Conservation (phyloP, 345 rosid species). For the Hypericum androsaemum region DNA sequence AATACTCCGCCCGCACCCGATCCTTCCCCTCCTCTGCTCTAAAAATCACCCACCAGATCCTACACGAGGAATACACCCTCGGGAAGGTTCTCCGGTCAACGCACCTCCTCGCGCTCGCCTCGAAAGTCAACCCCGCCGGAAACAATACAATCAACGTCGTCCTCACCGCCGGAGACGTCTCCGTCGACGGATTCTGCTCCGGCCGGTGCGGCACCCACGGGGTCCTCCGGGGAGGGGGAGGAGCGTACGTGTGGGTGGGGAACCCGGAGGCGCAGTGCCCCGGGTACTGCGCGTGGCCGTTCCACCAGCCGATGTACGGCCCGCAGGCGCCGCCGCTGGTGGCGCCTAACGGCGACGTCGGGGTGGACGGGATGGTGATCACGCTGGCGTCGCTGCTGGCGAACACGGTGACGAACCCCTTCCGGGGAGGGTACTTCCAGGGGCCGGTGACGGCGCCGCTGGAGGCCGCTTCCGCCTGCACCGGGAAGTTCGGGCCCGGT, state of each 20-base stretch:
- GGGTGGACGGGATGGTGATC: slow-evolving; percentile 86
- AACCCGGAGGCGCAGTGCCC: slow-evolving; percentile 81
- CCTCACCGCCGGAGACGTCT: slow-evolving; percentile 65
- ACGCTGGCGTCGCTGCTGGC: slow-evolving; percentile 71
- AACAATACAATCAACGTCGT: slow-evolving; percentile 45
- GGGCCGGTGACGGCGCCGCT: slow-evolving; percentile 63
- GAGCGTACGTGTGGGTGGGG: slow-evolving; percentile 76
- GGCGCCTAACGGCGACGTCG: slow-evolving; percentile 87
- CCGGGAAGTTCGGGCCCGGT: slow-evolving; percentile 72
- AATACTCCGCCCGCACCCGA: slow-evolving; percentile 38
- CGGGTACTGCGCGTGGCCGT: slow-evolving; percentile 97
- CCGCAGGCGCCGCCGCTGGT: slow-evolving; percentile 75
- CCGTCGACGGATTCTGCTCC: slow-evolving; percentile 73
- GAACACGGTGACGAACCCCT: slow-evolving; percentile 73
- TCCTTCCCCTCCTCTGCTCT: slow-evolving; percentile 19
- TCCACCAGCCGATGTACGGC: slow-evolving; percentile 86
- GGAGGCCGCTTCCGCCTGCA: slow-evolving; percentile 70
- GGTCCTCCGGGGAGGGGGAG: slow-evolving; percentile 24
- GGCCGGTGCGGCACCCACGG: slow-evolving; percentile 76
- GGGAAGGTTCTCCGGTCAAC: slow-evolving; percentile 43
- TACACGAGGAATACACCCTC: slow-evolving; percentile 45
- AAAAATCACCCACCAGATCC: slow-evolving; percentile 46
- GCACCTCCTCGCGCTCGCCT: slow-evolving; percentile 50
- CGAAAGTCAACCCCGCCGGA: slow-evolving; percentile 23
- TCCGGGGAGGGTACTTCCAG: slow-evolving; percentile 55